These are phyloP conservation scores for Aspergillus carlsbadensis DNA, from an alignment of 495 filamentous ascomycete species.

Conservation along the genomic window DNA sequence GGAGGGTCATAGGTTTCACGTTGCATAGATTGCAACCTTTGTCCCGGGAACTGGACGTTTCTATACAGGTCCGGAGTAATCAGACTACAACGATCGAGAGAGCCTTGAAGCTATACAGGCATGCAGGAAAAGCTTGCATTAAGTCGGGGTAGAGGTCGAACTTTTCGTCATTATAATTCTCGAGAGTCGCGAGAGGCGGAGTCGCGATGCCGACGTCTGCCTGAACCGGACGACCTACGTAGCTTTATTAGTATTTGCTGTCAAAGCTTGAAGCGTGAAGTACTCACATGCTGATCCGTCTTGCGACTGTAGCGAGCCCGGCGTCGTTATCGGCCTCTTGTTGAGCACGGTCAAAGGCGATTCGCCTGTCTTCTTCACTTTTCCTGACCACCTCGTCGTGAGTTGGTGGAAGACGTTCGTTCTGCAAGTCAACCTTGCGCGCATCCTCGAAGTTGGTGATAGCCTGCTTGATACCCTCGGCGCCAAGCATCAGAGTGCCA, in stretches of 20 bases:
- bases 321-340: slow-evolving; percentile 90
- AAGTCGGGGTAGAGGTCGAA: slow-evolving; percentile 1
- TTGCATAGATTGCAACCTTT: background rate
- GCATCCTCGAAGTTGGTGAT: slow-evolving; percentile 97
- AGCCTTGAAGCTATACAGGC: background rate
- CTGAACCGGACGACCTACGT: slow-evolving; percentile 43
- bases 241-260: slow-evolving; percentile 3
- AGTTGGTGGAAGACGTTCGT: slow-evolving; percentile 87
- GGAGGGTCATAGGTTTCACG: background rate
- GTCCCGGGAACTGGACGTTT: slow-evolving; percentile 6
- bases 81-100: slow-evolving; percentile 10
- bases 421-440: slow-evolving; percentile 95
- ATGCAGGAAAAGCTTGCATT: slow-evolving; percentile 7
- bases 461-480: slow-evolving; percentile 98
- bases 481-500: slow-evolving; percentile 95
- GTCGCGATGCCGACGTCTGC: slow-evolving; percentile 37
- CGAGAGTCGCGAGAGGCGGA: slow-evolving; percentile 22
- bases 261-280: background rate
- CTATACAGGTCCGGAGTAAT: slow-evolving; percentile 17
- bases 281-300: slow-evolving; percentile 93
- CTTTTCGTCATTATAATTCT: slow-evolving; percentile 16
- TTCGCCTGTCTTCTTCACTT: slow-evolving; percentile 71
- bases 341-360: slow-evolving; percentile 79
- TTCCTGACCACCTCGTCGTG: slow-evolving; percentile 86
- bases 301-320: slow-evolving; percentile 76